Conservation (phyloP, 768 basidiomycete species). For the Rhodotorula babjevae region DNA sequence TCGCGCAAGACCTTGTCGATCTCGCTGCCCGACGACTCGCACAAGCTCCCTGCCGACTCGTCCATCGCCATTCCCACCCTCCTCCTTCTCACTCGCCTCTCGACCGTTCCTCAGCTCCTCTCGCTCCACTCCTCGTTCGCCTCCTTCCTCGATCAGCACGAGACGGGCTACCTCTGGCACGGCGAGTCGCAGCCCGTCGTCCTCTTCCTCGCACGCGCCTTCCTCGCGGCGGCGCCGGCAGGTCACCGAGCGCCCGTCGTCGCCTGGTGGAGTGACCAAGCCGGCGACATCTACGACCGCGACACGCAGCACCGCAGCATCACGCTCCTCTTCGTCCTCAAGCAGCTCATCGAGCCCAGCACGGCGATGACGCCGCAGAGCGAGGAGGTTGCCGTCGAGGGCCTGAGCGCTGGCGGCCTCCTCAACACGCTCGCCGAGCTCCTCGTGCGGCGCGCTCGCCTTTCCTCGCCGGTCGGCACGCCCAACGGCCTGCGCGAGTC, state of each 20-base stretch:
- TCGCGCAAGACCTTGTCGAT: slow-evolving; percentile 18
- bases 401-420: background rate
- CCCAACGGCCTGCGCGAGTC: background rate
- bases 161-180: slow-evolving; percentile 15
- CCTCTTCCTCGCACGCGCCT: slow-evolving; percentile 16
- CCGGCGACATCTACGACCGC: slow-evolving; percentile 20
- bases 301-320: slow-evolving; percentile 14
- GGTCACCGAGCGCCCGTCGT: slow-evolving; percentile 8
- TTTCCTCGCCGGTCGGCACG: background rate
- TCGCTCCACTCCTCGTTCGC: slow-evolving; percentile 11
- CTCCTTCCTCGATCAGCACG: slow-evolving; percentile 24
- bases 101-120: slow-evolving; percentile 22
- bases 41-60: background rate
- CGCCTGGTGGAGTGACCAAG: slow-evolving; percentile 34
- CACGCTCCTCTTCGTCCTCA: slow-evolving; percentile 15
- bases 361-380: background rate
- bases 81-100: slow-evolving; percentile 11
- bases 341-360: background rate
- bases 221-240: slow-evolving; percentile 1
- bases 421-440: slow-evolving; percentile 12
- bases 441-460: slow-evolving; percentile 10
- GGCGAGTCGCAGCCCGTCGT: slow-evolving; percentile 3
- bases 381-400: background rate
- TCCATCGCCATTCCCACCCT: slow-evolving; percentile 13
- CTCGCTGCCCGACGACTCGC: background rate